Base-by-base conservation (phyloP, 2,329 filamentous ascomycete genomes). In the Pestalotiopsis sp. region DNA sequence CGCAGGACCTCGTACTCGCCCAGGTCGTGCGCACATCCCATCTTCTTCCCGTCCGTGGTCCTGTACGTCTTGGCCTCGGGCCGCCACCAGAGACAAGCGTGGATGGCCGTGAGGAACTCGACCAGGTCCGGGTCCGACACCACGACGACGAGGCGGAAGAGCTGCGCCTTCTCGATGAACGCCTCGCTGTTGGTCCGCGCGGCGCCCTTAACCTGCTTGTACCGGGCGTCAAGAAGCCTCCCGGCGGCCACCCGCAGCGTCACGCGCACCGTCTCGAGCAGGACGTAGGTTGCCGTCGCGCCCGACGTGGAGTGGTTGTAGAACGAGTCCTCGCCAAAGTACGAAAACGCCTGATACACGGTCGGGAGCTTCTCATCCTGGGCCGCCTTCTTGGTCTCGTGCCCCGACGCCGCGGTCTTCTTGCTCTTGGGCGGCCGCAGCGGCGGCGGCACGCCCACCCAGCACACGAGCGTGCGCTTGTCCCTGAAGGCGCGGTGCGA, bases 401-500 rank as follows among this genome's bases (percentile, higher is more conserved):
- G 7, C 31, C 31, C 31, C 31, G 31, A 36, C 31, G 31, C 31
- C 31, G 31, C 20, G 14, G 3, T n/a, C 45, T 52, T 52, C 45
- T n/a, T 17, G 17, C 4, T 52, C 14, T 52, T 4, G 6, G 14
- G 7, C n/a, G 17, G 20, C 17, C 4, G 17, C 17, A 36, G 31
- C 45, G 20, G 45, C 14, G 45, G n/a, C 45, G n/a, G 27, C 0
- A 62, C 57, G 13, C 38, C 62, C 27, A 25, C 41, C 63, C 63
- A 66, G 27, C 25, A 38, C 2, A 66, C 63, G 13, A 66, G 63
- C 14, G 63, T 66, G 20, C 63, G 41, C 49, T 66, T 66, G 13
- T 66, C 63, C 25, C 63, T 45, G 11, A 66, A 14, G n/a, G 45
- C 25, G 2, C 23, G 7, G 49, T 66, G 63, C 31, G 63, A 56